These are phyloP conservation scores for Hypoxylon rickii DNA, from an alignment of 495 filamentous ascomycete species.

Conservation along the genomic window DNA sequence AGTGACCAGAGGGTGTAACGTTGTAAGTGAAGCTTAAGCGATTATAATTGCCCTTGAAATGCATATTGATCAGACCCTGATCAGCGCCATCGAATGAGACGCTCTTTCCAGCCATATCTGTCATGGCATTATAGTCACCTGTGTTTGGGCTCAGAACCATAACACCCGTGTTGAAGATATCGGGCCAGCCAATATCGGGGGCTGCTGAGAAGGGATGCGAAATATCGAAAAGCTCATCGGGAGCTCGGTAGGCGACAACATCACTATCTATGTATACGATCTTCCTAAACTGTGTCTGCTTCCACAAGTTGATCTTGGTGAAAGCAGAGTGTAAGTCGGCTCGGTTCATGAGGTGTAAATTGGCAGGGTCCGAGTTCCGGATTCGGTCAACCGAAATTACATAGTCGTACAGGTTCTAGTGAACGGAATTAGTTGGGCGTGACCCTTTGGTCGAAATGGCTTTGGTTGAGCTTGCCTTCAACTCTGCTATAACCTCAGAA, in stretches of 20 bases:
- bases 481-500: slow-evolving; percentile 70
- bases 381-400: slow-evolving; percentile 83
- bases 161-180: slow-evolving; percentile 95
- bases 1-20: slow-evolving; percentile 89
- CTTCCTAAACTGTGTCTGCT: slow-evolving; percentile 82
- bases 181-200: slow-evolving; percentile 97
- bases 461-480: slow-evolving; percentile 59
- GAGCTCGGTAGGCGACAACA: slow-evolving; percentile 80
- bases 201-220: slow-evolving; percentile 81
- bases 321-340: slow-evolving; percentile 88
- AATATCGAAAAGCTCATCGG: slow-evolving; percentile 88
- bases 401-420: slow-evolving; percentile 81
- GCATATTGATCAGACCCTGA: slow-evolving; percentile 93
- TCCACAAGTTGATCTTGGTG: slow-evolving; percentile 96
- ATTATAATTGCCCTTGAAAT: slow-evolving; percentile 82
- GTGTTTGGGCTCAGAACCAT: slow-evolving; percentile 88
- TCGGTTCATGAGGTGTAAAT: slow-evolving; percentile 89
- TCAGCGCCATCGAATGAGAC: slow-evolving; percentile 98
- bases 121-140: slow-evolving; percentile 83
- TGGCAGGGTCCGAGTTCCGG: slow-evolving; percentile 74
- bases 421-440: slow-evolving; percentile 7
- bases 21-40: slow-evolving; percentile 95
- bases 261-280: slow-evolving; percentile 95
- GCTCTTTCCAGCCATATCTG: slow-evolving; percentile 78
- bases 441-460: neutral